Evolutionary conservation across 495 filamentous ascomycete species (phyloP).

Genomic region (Trichoderma asperelloides): DNA sequence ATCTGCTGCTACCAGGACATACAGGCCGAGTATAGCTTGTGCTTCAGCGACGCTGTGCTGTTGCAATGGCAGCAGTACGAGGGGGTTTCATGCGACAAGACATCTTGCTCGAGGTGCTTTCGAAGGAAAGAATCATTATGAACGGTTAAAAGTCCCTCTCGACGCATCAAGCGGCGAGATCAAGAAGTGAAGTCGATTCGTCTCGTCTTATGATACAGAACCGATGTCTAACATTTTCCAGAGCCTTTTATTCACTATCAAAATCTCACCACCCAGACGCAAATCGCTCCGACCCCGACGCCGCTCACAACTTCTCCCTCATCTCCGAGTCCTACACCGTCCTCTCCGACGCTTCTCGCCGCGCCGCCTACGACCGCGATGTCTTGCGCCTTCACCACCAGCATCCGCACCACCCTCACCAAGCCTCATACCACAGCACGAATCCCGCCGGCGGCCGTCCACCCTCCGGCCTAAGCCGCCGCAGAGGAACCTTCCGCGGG

Average conservation of each 20-base stretch:
- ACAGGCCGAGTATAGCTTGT: background rate
- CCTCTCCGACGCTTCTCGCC: constrained; percentile 62
- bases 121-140: constrained; percentile 56
- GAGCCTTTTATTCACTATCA: constrained; percentile 87
- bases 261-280: constrained; percentile 90
- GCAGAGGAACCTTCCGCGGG: constrained; percentile 65
- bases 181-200: constrained; percentile 57
- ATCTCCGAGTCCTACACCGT: constrained; percentile 81
- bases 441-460: constrained; percentile 59
- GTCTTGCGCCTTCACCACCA: constrained; percentile 31
- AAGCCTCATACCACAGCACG: constrained; percentile 41
- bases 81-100: background rate
- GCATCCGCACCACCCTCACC: constrained; percentile 18
- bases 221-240: constrained; percentile 19
- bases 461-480: constrained; percentile 67
- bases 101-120: background rate
- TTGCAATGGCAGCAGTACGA: background rate
- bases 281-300: constrained; percentile 66
- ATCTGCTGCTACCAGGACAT: background rate
- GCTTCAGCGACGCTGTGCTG: background rate
- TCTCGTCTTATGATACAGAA: background rate
- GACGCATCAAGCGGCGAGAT: constrained; percentile 67
- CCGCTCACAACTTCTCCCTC: constrained; percentile 68
- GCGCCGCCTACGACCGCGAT: constrained; percentile 71
- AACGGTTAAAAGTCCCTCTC: constrained; percentile 63